These are phyloP conservation scores for Mucor ambiguus DNA, from an alignment of 371 early-diverging fungal species.

Conservation along the genomic window DNA sequence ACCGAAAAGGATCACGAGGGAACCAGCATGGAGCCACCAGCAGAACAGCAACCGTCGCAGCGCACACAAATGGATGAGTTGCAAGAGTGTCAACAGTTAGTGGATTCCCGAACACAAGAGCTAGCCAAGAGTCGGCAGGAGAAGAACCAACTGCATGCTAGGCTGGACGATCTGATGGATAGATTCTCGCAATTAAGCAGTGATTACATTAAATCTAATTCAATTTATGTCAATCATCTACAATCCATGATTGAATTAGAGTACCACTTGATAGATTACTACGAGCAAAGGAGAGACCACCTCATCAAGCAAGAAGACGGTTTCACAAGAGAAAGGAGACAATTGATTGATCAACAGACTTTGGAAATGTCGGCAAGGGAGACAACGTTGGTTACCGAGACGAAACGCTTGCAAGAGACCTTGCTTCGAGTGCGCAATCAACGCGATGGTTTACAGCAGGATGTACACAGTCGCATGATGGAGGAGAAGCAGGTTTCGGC, in stretches of 20 bases:
- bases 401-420: neutral
- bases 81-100: neutral
- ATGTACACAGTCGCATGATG: neutral
- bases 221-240: constrained; percentile 9
- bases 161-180: neutral
- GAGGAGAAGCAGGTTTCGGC: neutral
- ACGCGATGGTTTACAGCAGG: neutral
- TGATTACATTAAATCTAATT: constrained; percentile 2
- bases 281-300: neutral
- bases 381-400: neutral
- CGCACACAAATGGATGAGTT: neutral
- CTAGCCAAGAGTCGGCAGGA: neutral
- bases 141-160: neutral
- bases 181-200: neutral
- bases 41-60: neutral
- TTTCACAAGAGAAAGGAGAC: constrained; percentile 3
- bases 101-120: neutral
- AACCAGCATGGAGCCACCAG: neutral
- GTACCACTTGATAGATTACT: neutral
- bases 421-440: neutral
- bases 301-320: neutral
- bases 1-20: neutral
- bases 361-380: constrained; percentile 3
- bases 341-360: neutral
- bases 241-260: constrained; percentile 4